phyloP scores from a whole-genome alignment of 176 grass and related monocot genomes.

The Oryza brachyantha region DNA sequence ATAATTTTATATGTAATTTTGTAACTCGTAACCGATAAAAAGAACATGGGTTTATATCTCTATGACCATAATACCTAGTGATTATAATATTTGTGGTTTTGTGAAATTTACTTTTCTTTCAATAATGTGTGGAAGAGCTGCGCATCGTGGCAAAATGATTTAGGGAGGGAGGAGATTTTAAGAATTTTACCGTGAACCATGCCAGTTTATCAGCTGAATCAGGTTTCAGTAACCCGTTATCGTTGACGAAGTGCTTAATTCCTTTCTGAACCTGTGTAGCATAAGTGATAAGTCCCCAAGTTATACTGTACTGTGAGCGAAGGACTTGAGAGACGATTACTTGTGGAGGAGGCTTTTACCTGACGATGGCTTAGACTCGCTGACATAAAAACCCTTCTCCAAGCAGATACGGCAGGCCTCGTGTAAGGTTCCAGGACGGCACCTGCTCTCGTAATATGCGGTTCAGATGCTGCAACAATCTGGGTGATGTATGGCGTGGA shows the following conservation, averaged over 20 bases:
- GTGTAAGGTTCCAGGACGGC: not conserved
- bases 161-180: not conserved
- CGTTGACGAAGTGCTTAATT: not conserved
- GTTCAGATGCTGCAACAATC: not conserved
- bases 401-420: not conserved
- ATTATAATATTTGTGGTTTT: not conserved
- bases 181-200: slow-evolving; percentile 26
- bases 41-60: too few species aligned
- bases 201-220: not conserved
- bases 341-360: too few species aligned
- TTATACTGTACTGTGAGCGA: too few species aligned
- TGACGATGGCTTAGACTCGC: slow-evolving; percentile 1
- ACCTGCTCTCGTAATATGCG: slow-evolving; percentile 4
- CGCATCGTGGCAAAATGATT: too few species aligned
- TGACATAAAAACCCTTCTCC: not conserved
- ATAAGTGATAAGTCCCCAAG: not conserved
- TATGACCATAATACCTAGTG: too few species aligned
- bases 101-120: not conserved
- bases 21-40: too few species aligned
- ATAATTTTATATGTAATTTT: too few species aligned
- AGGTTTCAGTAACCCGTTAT: not conserved
- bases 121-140: not conserved
- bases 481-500: not conserved
- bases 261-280: slow-evolving; percentile 31
- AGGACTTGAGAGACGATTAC: too few species aligned